phyloP scores from a whole-genome alignment of 2,329 filamentous ascomycete species.

The Ploettnerulaceae sp. region DNA sequence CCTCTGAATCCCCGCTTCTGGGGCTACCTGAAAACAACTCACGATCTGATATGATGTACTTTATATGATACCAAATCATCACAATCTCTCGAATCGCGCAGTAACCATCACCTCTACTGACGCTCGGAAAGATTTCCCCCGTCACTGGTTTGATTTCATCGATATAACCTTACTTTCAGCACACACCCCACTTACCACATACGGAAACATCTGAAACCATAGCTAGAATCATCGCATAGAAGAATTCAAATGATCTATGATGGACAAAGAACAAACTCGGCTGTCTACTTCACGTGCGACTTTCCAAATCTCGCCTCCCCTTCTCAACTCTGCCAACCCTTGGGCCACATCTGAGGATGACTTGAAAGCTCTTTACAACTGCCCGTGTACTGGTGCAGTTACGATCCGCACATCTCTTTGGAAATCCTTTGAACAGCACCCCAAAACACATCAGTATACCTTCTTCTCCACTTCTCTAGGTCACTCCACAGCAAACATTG shows the following conservation, averaged over 20 bases:
- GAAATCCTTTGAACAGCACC: constrained; percentile 58
- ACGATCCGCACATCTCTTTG: constrained; percentile 68
- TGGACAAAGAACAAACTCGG: not conserved
- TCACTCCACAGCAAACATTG: constrained; percentile 15
- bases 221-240: constrained; percentile 1
- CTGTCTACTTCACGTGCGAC: not conserved
- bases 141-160: constrained; percentile 4
- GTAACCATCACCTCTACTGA: too few relatives aligned
- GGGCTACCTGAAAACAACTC: too few relatives aligned
- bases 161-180: not conserved
- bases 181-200: not conserved
- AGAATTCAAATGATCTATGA: not conserved
- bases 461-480: constrained; percentile 53
- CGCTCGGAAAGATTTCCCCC: not conserved
- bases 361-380: constrained; percentile 55
- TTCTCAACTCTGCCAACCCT: constrained; percentile 71
- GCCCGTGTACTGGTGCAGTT: constrained; percentile 62
- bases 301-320: constrained; percentile 38
- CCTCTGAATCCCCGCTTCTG: too few relatives aligned
- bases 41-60: too few relatives aligned
- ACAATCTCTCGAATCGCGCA: too few relatives aligned
- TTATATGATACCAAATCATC: too few relatives aligned
- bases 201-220: not conserved
- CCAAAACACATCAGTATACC: constrained; percentile 55
- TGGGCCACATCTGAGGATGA: constrained; percentile 67